Evolutionary conservation across 2,329 filamentous ascomycete genomes (phyloP).

Genomic region (Penicillium sp.): DNA sequence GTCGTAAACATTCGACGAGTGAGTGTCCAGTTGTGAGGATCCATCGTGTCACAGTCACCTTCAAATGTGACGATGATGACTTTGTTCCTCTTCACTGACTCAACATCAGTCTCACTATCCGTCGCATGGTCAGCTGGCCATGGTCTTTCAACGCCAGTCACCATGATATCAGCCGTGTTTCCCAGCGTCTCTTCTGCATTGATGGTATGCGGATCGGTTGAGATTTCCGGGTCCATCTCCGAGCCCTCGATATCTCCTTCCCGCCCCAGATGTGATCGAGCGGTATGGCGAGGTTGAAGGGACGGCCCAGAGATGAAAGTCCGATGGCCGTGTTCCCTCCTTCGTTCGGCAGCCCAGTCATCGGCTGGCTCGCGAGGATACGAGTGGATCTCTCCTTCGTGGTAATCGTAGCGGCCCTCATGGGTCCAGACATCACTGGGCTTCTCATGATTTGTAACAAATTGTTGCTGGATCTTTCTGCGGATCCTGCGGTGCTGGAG

Average conservation of each 20-base stretch:
- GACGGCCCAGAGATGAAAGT: conserved; percentile 6
- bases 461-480: conserved; percentile 23
- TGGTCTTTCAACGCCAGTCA: conserved; percentile 28
- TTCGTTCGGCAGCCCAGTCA: background rate
- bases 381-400: conserved; percentile 4
- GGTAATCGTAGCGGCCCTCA: conserved; percentile 18
- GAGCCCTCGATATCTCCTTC: conserved; percentile 13
- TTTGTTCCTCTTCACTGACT: conserved; percentile 32
- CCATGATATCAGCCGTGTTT: conserved; percentile 21
- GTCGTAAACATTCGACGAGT: conserved; percentile 34
- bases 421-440: conserved; percentile 18
- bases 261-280: background rate
- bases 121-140: conserved; percentile 10
- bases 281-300: conserved; percentile 4
- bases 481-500: conserved; percentile 15
- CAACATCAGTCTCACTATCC: conserved; percentile 1
- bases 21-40: conserved; percentile 49
- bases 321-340: conserved; percentile 7
- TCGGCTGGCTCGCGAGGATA: background rate
- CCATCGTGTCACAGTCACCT: conserved; percentile 42
- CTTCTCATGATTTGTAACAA: conserved; percentile 18
- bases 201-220: conserved; percentile 16
- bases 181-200: conserved; percentile 22
- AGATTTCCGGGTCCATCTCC: conserved; percentile 15
- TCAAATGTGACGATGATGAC: conserved; percentile 46